phyloP scores from a whole-genome alignment of 163 green algal genomes.

The Scenedesmus sp. region DNA sequence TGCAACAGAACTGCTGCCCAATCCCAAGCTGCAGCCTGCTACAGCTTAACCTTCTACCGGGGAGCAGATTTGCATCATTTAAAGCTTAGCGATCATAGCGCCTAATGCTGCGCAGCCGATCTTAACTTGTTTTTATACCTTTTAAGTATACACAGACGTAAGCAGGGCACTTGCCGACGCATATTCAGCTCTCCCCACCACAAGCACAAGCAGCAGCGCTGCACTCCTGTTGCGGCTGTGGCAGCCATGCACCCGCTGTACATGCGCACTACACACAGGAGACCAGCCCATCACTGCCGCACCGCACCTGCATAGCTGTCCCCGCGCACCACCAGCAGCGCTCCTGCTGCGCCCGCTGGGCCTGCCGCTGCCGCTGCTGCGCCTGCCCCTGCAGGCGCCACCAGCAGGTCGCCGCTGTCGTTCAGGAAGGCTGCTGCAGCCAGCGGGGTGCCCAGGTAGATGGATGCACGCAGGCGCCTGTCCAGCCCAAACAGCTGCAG shows the following conservation, averaged over 20 bases:
- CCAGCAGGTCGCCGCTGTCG: conserved; percentile 17
- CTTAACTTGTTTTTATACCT: neutral
- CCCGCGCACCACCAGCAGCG: neutral
- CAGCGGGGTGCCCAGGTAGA: conserved; percentile 18
- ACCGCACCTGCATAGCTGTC: conserved; percentile 23
- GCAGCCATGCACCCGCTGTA: neutral
- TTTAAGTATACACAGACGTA: neutral
- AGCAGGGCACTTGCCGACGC: neutral
- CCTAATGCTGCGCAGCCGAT: too few relatives aligned
- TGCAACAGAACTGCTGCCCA: too few relatives aligned
- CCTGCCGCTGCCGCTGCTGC: neutral
- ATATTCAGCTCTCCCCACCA: neutral
- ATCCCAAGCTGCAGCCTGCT: too few relatives aligned
- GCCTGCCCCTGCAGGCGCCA: neutral
- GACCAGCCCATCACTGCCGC: neutral
- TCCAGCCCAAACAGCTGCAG: conserved; percentile 25
- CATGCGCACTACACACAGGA: neutral
- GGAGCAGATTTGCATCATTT: too few relatives aligned
- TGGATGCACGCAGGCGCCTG: neutral
- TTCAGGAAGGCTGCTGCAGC: conserved; percentile 25
- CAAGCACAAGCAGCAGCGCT: too few relatives aligned
- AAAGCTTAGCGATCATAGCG: too few relatives aligned
- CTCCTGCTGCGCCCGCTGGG: neutral
- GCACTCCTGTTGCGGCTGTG: too few relatives aligned
- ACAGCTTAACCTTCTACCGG: too few relatives aligned